phyloP scores from a whole-genome alignment of 2,329 filamentous ascomycete species.

The Nemania bipapillata region DNA sequence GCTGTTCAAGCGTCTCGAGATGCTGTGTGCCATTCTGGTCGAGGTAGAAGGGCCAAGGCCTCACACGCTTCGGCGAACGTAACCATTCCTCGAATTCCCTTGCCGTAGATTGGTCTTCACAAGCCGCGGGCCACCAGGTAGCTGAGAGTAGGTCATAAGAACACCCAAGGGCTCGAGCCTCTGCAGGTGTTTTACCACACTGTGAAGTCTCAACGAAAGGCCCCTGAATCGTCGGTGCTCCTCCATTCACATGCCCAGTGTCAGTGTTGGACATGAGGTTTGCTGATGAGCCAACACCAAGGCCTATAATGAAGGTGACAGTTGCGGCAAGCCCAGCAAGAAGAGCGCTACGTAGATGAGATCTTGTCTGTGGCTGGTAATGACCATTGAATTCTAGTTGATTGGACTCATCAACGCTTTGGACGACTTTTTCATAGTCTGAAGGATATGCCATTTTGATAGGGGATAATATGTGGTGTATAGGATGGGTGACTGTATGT shows the following conservation, averaged over 20 bases:
- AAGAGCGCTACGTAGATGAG: neutral
- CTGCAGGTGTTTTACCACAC: constrained; percentile 1
- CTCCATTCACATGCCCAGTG: neutral
- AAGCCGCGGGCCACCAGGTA: constrained; percentile 6
- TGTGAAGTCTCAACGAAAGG: constrained; percentile 5
- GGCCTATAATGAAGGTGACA: neutral
- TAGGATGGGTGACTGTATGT: neutral
- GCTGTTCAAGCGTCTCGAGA: neutral
- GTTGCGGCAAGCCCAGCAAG: neutral
- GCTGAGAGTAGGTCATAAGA: constrained; percentile 7
- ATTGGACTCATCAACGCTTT: neutral
- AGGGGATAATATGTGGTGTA: neutral
- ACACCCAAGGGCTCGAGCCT: neutral
- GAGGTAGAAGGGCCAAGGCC: constrained; percentile 3
- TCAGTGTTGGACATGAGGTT: neutral
- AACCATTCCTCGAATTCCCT: constrained; percentile 6
- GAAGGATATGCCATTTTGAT: neutral
- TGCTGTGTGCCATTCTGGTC: constrained; percentile 7
- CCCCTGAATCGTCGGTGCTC: neutral
- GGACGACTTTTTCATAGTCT: constrained; percentile 3
- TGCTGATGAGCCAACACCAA: neutral
- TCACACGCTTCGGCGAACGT: neutral
- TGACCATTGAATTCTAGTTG: neutral
- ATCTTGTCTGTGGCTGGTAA: neutral
- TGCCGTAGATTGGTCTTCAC: neutral